phyloP scores from a whole-genome alignment of 2,329 filamentous ascomycete species.

The Zymoseptoria brevis region DNA sequence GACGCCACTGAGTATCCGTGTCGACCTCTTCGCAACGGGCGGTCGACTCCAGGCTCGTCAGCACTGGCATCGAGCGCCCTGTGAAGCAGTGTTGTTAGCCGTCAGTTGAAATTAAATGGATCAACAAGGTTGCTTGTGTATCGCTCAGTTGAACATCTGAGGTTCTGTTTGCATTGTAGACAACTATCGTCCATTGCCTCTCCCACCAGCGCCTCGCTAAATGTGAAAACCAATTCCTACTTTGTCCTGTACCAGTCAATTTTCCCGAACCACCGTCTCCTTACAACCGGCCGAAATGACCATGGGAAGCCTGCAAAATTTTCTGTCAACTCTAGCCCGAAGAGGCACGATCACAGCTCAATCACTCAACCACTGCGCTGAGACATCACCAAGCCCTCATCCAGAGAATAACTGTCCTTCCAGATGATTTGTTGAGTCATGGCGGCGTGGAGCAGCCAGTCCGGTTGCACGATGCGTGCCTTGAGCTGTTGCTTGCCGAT shows the following conservation, averaged over 20 bases:
- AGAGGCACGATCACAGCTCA: neutral
- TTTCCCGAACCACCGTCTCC: constrained; percentile 4
- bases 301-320: constrained; percentile 8
- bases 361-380: constrained; percentile 15
- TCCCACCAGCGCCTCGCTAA: neutral
- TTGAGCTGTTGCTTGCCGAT: constrained; percentile 70
- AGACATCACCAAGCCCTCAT: constrained; percentile 15
- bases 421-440: constrained; percentile 69
- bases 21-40: neutral
- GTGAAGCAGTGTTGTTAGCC: neutral
- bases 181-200: neutral
- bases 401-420: constrained; percentile 26
- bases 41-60: neutral
- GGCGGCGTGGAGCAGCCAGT: constrained; percentile 84
- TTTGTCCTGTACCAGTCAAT: neutral
- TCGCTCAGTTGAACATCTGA: neutral
- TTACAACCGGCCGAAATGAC: constrained; percentile 7
- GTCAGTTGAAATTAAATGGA: neutral
- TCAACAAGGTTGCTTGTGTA: neutral
- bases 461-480: constrained; percentile 70
- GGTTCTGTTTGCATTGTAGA: neutral
- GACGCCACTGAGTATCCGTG: no score
- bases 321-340: constrained; percentile 5
- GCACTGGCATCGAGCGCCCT: neutral
- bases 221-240: neutral